A percentile compares a stretch with the other conserved stretches of the same genome.
Evolutionary conservation across 1,284 basidiomycete genomes (phyloP).

Genomic region (Apiotrichum mycotoxinovorans): DNA sequence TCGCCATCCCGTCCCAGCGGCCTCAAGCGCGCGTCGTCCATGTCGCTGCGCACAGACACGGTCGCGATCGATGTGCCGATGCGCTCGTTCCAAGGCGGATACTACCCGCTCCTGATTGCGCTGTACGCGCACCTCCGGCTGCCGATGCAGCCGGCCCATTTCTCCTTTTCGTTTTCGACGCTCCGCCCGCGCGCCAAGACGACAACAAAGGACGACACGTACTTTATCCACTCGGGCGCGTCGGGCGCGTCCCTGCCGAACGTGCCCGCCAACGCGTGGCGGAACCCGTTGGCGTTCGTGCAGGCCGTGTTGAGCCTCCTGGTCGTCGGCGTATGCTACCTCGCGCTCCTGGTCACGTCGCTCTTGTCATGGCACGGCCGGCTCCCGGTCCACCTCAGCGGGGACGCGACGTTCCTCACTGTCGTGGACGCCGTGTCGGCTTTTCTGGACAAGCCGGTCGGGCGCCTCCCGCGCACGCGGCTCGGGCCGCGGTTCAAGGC

Average conservation of each 20-base stretch:
- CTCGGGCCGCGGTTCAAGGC: constrained; percentile 52
- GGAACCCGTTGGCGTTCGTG: constrained; percentile 37
- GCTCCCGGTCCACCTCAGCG: constrained; percentile 15
- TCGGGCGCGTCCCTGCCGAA: constrained; percentile 57
- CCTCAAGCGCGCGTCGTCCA: background rate
- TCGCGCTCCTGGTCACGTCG: constrained; percentile 57
- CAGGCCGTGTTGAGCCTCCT: constrained; percentile 49
- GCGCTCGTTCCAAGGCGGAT: constrained; percentile 73
- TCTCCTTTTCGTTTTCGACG: constrained; percentile 66
- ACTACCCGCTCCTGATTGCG: constrained; percentile 64
- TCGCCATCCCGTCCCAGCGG: background rate
- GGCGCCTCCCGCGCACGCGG: constrained; percentile 14
- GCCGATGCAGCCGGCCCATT: constrained; percentile 53
- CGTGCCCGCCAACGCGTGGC: constrained; percentile 31
- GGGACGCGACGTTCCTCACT: constrained; percentile 32
- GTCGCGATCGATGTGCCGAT: constrained; percentile 65
- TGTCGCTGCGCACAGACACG: background rate
- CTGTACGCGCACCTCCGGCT: constrained; percentile 60
- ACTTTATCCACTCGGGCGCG: constrained; percentile 63
- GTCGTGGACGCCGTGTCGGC: constrained; percentile 23
- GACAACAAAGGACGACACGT: constrained; percentile 48
- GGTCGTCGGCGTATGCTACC: constrained; percentile 55
- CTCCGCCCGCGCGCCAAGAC: constrained; percentile 27
- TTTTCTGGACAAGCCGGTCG: constrained; percentile 16
- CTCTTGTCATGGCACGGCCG: constrained; percentile 52